phyloP scores from a whole-genome alignment of 1,139 yeast genomes.

The Ogataea hybrid region DNA sequence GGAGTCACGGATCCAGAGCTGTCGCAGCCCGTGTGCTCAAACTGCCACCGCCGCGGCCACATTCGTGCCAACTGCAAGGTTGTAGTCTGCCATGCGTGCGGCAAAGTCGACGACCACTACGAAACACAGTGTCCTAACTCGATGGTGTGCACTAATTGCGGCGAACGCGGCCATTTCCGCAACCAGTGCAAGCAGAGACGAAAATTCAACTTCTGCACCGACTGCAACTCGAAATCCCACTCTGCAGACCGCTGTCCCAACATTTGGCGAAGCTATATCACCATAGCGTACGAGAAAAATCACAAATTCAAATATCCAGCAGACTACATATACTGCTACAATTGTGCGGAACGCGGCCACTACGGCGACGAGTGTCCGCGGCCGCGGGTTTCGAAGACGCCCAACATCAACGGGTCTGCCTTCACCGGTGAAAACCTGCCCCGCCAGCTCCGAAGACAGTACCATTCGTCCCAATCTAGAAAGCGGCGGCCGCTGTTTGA shows the following conservation, averaged over 20 bases:
- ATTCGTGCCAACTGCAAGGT: constrained; percentile 75
- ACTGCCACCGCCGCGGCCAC: constrained; percentile 86
- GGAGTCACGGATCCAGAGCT: constrained; percentile 53
- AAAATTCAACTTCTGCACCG: constrained; percentile 65
- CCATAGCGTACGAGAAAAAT: constrained; percentile 28
- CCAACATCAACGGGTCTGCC: constrained; percentile 73
- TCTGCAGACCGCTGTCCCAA: constrained; percentile 77
- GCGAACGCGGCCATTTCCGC: constrained; percentile 75
- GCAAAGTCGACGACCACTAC: constrained; percentile 80
- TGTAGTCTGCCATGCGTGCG: constrained; percentile 88
- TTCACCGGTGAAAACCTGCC: constrained; percentile 75
- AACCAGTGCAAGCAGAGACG: constrained; percentile 63
- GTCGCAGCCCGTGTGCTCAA: constrained; percentile 70
- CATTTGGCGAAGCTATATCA: constrained; percentile 80
- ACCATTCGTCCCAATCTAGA: constrained; percentile 31
- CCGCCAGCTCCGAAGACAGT: constrained; percentile 46
- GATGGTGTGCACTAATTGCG: constrained; percentile 82
- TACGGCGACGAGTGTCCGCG: constrained; percentile 82
- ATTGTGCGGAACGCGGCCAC: constrained; percentile 76
- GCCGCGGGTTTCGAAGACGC: constrained; percentile 60
- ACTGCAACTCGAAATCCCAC: constrained; percentile 72
- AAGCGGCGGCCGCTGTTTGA: constrained; percentile 9
- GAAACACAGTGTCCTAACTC: constrained; percentile 86
- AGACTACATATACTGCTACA: constrained; percentile 63
- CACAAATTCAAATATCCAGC: constrained; percentile 37